phyloP scores from a whole-genome alignment of 768 basidiomycete genomes.

The Termitomyces sp. region DNA sequence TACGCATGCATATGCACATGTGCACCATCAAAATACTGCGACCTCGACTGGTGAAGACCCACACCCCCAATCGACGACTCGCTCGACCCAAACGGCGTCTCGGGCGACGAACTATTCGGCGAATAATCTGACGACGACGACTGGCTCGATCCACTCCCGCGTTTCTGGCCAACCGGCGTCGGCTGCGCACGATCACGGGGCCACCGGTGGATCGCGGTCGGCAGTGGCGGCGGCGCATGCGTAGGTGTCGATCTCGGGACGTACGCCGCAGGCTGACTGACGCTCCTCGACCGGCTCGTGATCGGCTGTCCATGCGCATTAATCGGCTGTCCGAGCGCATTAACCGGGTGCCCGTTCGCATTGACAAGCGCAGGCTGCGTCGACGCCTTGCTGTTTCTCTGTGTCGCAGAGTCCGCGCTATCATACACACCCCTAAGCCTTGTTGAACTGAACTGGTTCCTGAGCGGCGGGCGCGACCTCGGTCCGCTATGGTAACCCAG shows the following conservation, averaged over 20 bases:
- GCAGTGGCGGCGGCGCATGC: constrained; percentile 47
- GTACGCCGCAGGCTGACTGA: constrained; percentile 76
- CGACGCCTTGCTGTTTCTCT: constrained; percentile 17
- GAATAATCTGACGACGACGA: constrained; percentile 82
- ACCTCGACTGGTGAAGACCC: constrained; percentile 48
- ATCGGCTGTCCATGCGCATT: constrained; percentile 24
- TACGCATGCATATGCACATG: constrained; percentile 4
- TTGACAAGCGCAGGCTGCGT: constrained; percentile 20
- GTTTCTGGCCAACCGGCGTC: constrained; percentile 47
- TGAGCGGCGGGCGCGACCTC: constrained; percentile 40
- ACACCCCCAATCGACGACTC: constrained; percentile 69
- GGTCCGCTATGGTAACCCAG: constrained; percentile 18
- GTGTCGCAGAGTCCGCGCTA: constrained; percentile 21
- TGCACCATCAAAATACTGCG: constrained; percentile 40
- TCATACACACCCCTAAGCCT: constrained; percentile 52
- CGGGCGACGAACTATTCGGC: constrained; percentile 79
- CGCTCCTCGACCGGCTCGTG: constrained; percentile 60
- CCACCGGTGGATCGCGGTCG: constrained; percentile 37
- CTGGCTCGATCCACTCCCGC: constrained; percentile 82
- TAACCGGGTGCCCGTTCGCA: constrained; percentile 24
- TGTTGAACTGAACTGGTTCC: constrained; percentile 70
- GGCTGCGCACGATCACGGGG: constrained; percentile 33
- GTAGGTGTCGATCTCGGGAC: constrained; percentile 43
- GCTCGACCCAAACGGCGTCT: constrained; percentile 88
- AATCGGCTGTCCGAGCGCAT: constrained; percentile 22